Percentiles rank a stretch among this genome's conserved stretches.
Evolutionary conservation across 2,329 filamentous ascomycete genomes (phyloP).

Genomic region (Biscogniauxia marginata): DNA sequence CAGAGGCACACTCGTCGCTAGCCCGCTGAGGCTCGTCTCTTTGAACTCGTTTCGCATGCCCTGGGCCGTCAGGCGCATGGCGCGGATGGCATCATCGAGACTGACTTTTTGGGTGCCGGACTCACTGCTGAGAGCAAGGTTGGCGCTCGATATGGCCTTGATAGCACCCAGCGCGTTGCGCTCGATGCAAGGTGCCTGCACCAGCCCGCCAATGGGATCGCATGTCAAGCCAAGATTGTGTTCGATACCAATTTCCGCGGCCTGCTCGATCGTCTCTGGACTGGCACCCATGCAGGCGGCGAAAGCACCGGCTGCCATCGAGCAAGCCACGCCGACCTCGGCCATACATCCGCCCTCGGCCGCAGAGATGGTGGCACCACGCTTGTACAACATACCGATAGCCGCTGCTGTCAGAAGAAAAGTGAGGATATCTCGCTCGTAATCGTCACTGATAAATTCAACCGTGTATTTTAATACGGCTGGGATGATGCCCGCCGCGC

Average conservation of each 20-base stretch:
- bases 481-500: conserved; percentile 51
- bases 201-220: conserved; percentile 49
- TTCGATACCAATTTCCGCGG: conserved; percentile 52
- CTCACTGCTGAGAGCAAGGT: conserved; percentile 45
- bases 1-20: conserved; percentile 50
- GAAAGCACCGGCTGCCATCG: conserved; percentile 51
- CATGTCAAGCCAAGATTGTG: conserved; percentile 51
- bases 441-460: conserved; percentile 50
- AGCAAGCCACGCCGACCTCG: conserved; percentile 52
- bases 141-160: conserved; percentile 51
- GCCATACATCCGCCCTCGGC: conserved; percentile 54
- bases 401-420: conserved; percentile 49
- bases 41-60: conserved; percentile 55
- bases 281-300: conserved; percentile 52
- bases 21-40: conserved; percentile 49
- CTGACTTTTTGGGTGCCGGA: conserved; percentile 47
- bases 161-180: conserved; percentile 50
- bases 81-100: conserved; percentile 49
- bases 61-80: conserved; percentile 49
- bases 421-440: conserved; percentile 47
- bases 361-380: conserved; percentile 50
- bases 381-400: conserved; percentile 54
- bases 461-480: conserved; percentile 50
- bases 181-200: conserved; percentile 52
- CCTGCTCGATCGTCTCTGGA: conserved; percentile 50